phyloP scores from a whole-genome alignment of 805 yeast species.

The Nakazawaea anatomiae region DNA sequence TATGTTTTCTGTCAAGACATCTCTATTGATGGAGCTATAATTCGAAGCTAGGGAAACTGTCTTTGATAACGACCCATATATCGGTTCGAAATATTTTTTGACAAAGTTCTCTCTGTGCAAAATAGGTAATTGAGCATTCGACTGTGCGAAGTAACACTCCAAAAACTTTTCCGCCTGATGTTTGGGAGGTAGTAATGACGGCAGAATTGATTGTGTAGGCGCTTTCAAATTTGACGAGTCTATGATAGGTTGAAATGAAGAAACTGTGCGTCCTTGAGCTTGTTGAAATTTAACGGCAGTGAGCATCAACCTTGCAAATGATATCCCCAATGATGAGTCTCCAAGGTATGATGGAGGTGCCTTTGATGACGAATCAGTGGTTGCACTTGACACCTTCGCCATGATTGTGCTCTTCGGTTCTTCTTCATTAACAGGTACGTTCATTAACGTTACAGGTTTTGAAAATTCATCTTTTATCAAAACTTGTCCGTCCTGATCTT shows the following conservation, averaged over 20 bases:
- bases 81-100: constrained; percentile 61
- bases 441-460: neutral
- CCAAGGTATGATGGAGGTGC: constrained; percentile 36
- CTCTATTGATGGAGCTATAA: constrained; percentile 39
- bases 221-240: constrained; percentile 24
- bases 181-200: constrained; percentile 63
- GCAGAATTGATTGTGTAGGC: constrained; percentile 18
- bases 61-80: constrained; percentile 64
- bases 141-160: constrained; percentile 64
- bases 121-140: constrained; percentile 80
- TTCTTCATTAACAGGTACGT: neutral
- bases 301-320: constrained; percentile 71
- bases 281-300: constrained; percentile 65
- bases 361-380: constrained; percentile 23
- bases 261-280: constrained; percentile 9
- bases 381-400: constrained; percentile 21
- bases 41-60: constrained; percentile 54
- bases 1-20: constrained; percentile 18
- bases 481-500: neutral
- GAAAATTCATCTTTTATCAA: neutral
- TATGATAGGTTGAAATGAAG: constrained; percentile 11
- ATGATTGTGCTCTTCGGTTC: constrained; percentile 12
- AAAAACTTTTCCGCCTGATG: constrained; percentile 61
- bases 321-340: constrained; percentile 48
- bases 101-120: constrained; percentile 78